Conservation (phyloP, 192 early-diverging fungal species). For the Rhizophagus clarus region DNA sequence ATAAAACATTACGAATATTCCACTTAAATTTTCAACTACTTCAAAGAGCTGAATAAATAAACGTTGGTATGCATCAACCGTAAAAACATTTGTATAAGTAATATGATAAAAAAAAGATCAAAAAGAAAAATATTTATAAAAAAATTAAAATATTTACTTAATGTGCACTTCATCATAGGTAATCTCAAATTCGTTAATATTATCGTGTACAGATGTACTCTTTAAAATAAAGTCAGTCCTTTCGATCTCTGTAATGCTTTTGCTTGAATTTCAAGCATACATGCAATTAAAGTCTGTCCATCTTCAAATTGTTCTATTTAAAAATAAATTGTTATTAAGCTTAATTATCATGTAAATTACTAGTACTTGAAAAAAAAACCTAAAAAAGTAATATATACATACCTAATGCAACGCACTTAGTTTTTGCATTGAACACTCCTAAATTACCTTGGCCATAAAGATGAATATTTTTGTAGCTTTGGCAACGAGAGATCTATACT, state of each 20-base stretch:
- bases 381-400: no score
- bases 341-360: no score
- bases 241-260: neutral
- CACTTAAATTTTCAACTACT: neutral
- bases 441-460: neutral
- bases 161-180: no score
- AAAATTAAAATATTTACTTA: no score
- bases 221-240: no score
- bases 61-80: neutral
- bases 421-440: neutral
- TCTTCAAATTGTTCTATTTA: neutral
- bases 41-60: neutral
- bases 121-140: neutral
- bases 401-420: neutral
- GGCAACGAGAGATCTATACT: neutral
- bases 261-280: no score
- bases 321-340: no score
- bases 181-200: no score
- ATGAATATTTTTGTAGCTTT: neutral
- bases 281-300: neutral
- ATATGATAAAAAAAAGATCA: neutral
- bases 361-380: no score
- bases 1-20: neutral
- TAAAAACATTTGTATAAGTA: slow-evolving; percentile 10
- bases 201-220: no score